Evolutionary conservation across 768 basidiomycete genomes (phyloP), one percentile per base, ranked within the genome.

Genomic region (Tephrocybe sp.): DNA sequence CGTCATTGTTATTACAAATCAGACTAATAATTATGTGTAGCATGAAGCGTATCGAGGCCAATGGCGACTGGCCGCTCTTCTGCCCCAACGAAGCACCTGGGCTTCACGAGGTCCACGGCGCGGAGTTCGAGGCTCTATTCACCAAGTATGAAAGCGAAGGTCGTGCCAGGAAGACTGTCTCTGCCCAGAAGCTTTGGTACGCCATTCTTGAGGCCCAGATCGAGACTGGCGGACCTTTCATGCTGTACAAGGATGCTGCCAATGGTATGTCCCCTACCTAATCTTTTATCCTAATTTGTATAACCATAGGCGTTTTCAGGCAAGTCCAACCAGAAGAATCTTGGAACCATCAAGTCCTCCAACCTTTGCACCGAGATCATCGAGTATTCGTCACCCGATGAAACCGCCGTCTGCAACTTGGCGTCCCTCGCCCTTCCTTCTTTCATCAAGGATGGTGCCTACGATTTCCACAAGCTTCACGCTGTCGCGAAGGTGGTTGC

Each of bases 301-400:
- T 30, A 30, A 6, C 32, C 39, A 25, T 14, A 33, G 34, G 1
- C 40, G 14, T 14, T 12, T 4, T 6, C 61, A 95, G 91, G 79
- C 60, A 99, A 99, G 74, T 98, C 95, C 12, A 99, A 99, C 74
- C 97, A 99, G 70, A 85, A 93, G 74, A 97, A 99, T 73, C 79
- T 99, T 23, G 97, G 97, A 25, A 96, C 93, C 7, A 98, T 99
- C 86, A 98, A 97, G 76, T 98, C 94, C 1, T 98, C 96, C 45
- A 99, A 99, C 68, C 77, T 99, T 41, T 99, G 97, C 77, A 98
- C 96, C 4, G 97, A 98, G 69, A 98, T 99, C 67, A 90, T 99
- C 68, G 91, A 99, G 70, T 98, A 98, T 75, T 96, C 93, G 39
- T 81, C 96, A 10, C 93, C 97, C 1, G 97, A 98, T 48, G 97